Evolutionary conservation across 345 rosid species (phyloP).

Genomic region (Anacardium occidentale): DNA sequence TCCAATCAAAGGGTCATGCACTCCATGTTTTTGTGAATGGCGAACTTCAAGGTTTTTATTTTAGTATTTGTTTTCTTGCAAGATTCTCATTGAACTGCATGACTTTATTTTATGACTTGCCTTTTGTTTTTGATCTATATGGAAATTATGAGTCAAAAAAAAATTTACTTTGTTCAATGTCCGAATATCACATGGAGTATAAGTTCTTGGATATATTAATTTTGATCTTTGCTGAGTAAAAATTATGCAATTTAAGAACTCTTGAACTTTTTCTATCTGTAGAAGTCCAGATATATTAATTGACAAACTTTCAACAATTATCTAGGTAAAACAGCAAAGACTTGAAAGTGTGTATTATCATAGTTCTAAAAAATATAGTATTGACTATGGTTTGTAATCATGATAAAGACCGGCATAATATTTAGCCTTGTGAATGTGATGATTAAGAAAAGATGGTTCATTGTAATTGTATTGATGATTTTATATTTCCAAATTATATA

Average conservation of each 20-base stretch:
- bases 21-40: conserved; percentile 83
- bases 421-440: too few species aligned
- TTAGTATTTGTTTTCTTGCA: conserved; percentile 6
- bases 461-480: too few species aligned
- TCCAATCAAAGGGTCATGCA: conserved; percentile 92
- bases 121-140: not conserved
- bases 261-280: not conserved
- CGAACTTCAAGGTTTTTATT: conserved; percentile 50
- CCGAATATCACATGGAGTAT: not conserved
- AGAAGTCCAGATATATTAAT: not conserved
- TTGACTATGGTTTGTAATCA: too few species aligned
- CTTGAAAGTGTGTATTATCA: too few species aligned
- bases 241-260: not conserved
- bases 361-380: too few species aligned
- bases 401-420: too few species aligned
- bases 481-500: too few species aligned
- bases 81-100: not conserved
- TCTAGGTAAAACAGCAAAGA: too few species aligned
- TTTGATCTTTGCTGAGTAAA: not conserved
- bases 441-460: too few species aligned
- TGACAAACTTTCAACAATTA: not conserved
- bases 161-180: too few species aligned
- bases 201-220: not conserved
- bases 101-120: not conserved
- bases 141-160: too few species aligned